These are phyloP conservation scores for Colletotrichum somersetense DNA, from an alignment of 2,329 filamentous ascomycete species.

Conservation along the genomic window DNA sequence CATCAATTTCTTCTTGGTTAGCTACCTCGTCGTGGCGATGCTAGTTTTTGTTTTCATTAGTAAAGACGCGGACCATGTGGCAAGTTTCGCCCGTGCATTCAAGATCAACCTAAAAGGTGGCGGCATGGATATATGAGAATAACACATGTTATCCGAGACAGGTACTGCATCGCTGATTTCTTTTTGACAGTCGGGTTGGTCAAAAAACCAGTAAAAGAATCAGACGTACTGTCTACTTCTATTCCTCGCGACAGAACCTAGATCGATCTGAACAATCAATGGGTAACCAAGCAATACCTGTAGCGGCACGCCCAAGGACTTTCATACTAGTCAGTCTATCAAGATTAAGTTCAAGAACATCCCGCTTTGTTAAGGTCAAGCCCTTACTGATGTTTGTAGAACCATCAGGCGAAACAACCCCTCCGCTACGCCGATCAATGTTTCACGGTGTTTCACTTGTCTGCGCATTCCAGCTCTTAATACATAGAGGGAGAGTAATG, in stretches of 20 bases:
- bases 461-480: neutral
- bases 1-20: neutral
- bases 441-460: conserved; percentile 35
- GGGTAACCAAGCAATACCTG: neutral
- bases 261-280: neutral
- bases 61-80: neutral
- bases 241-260: neutral
- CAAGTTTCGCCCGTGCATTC: neutral
- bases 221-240: neutral
- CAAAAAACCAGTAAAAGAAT: neutral
- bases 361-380: neutral
- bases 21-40: neutral
- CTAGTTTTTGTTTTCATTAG: neutral
- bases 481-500: neutral
- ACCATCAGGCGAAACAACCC: conserved; percentile 32
- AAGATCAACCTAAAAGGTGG: neutral
- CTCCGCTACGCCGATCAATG: neutral
- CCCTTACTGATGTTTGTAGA: neutral
- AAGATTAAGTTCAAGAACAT: neutral
- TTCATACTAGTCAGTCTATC: neutral
- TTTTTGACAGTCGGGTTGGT: no score
- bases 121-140: neutral
- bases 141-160: neutral
- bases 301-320: neutral
- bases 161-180: neutral